Base-by-base conservation (phyloP, 202 grass and related monocot species). In the Carex sylvatica region DNA sequence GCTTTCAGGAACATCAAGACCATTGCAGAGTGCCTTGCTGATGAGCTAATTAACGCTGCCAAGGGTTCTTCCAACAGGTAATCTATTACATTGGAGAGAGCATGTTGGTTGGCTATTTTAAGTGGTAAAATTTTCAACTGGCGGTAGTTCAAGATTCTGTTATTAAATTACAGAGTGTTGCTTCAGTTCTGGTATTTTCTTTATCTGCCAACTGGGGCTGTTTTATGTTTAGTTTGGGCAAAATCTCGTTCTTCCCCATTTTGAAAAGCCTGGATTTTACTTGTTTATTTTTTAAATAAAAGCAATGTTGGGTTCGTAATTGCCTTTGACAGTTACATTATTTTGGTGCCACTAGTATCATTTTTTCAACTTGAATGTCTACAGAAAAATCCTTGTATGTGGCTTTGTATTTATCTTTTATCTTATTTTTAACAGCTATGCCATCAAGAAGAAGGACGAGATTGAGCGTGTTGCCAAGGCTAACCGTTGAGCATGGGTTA, bases 361-460 rank as follows among this genome's bases (percentile, higher is more conserved):
- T 61, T 24, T 9, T 5, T 5, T 42, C 35, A n/a, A n/a, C n/a
- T n/a, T n/a, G n/a, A n/a, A n/a, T n/a, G n/a, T n/a, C n/a, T n/a
- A n/a, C n/a, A n/a, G n/a, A n/a, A n/a, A n/a, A n/a, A n/a, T n/a
- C n/a, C n/a, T n/a, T n/a, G n/a, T n/a, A n/a, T n/a, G n/a, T n/a
- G 26, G 42, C 56, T 19, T 64, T 49, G 18, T 36, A 44, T 16
- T 83, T 56, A 38, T 14, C 36, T 4, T 36, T 70, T 44, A 1
- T 68, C 8, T 18, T 54, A 2, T 60, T 70, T 1, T 42, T 28
- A 76, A 15, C 65, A 91, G 89, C 44, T 91, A 91, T 0, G 86
- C 89, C 2, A 91, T 88, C 68, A 91, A 88, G 86, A 91, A 91
- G 74, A 91, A 91, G 83, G 89, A 91, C 20, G 89, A 91, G 80